Base-by-base conservation (phyloP, 2,329 filamentous ascomycete species). In the Hypoxylon sp. region DNA sequence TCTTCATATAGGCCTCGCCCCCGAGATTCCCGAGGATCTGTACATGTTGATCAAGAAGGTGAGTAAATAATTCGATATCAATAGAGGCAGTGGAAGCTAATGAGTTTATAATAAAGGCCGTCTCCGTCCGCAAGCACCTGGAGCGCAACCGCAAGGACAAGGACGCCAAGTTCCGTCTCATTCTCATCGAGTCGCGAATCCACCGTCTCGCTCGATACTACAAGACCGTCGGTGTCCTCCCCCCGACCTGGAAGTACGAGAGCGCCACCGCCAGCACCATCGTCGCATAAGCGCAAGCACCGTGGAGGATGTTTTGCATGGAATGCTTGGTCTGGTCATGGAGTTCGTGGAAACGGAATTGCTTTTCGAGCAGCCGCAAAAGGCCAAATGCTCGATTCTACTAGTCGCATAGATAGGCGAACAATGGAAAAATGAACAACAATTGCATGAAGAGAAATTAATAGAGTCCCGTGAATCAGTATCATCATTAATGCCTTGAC, bases 31-130 rank as follows among this genome's bases (percentile, higher is more conserved):
- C 82, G 96, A 99, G 91, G 96, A 99, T 86, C 92, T 98, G 78
- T 99, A 98, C 92, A 97, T 97, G 93, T 89, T 98, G 84, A 98
- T 98, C 93, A 98, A 98, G 93, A 99, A 99, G 94, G 95, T 97
- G 83, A 81, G 80, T 74, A 55, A 55, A 52, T 17, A 44, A 14
- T 4, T 17, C 8, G 13, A 39, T 11, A 26, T 57, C 24, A 33
- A 51, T n/a, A 14, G 6, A 50, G 4, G 17, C n/a, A 33, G 39
- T 47, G 24, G 31, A 63, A 69, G 44, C 70, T 77, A 74, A 74
- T 54, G 39, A 51, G 19, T 47, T 48, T 22, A 22, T 39, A 26
- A 8, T 51, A 35, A 70, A 96, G 94, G 94, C 94, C 79, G 94
- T 98, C 79, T 92, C 94, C 82, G 96, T 99, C 88, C 95, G 96